Evolutionary conservation across 2,329 filamentous ascomycete species (phyloP), one percentile per base, ranked within the genome.

Genomic region (Diaporthe citrichinensis): DNA sequence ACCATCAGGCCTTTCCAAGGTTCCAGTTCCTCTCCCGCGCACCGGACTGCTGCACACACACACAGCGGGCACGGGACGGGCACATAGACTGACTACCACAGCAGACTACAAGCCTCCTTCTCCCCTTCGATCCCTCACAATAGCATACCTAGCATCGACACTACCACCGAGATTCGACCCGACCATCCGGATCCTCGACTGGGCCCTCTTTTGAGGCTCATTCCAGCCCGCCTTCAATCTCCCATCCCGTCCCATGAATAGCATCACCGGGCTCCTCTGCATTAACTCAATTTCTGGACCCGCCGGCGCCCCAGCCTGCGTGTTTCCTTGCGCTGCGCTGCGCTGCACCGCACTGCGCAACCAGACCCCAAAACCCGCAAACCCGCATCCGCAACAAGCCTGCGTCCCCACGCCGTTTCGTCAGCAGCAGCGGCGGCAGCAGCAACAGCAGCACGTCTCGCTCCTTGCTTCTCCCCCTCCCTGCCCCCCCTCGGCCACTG

Each of bases 251-350:
- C 46, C 71, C 46, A 65, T 55, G 58, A 65, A 53, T 44, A 73
- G 58, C 58, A 65, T 65, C 71, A 55, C 39, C 58, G 15, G 39
- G 71, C 58, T 25, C 58, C 46, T 55, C 61, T 62, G 71, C 71
- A 65, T 65, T 55, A 65, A 65, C 58, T 55, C 71, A 73, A 57
- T 73, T 55, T 73, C 71, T 73, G 31, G 51, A 65, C 71, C 61
- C 71, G 58, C 59, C 53, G 53, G 34, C 65, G 34, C 46, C 65
- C 65, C 49, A 53, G 65, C 65, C 65, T 55, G 71, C 58, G 61
- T 51, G 17, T 73, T 65, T 65, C 57, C 57, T 31, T 72, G 57
- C 34, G 49, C 71, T 73, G 71, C 71, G 57, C 71, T 67, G 61
- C 23, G 41, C 61, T 49, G 57, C 31, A 59, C 59, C 28, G 59